phyloP scores from a whole-genome alignment of 805 yeast genomes.

The Lachancea cidri region DNA sequence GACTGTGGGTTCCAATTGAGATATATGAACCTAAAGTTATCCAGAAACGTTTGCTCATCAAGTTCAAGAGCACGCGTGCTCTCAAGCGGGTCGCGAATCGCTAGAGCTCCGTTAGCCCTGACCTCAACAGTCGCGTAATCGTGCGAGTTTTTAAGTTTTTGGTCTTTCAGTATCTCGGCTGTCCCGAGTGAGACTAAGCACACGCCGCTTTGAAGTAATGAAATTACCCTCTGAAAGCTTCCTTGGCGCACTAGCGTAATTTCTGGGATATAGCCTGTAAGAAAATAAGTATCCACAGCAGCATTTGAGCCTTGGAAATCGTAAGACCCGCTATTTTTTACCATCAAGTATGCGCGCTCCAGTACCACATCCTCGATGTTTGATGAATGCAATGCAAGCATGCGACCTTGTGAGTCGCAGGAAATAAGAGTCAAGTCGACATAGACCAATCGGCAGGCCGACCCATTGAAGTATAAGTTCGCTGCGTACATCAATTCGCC shows the following conservation, averaged over 20 bases:
- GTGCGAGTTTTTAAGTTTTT: slow-evolving; percentile 48
- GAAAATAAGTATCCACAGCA: slow-evolving; percentile 57
- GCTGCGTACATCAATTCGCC: slow-evolving; percentile 13
- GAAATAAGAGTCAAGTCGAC: slow-evolving; percentile 21
- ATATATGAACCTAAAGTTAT: slow-evolving; percentile 44
- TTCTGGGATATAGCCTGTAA: slow-evolving; percentile 76
- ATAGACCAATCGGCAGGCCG: slow-evolving; percentile 24
- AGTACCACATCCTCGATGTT: slow-evolving; percentile 34
- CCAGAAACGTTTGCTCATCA: background rate
- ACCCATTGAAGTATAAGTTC: slow-evolving; percentile 24
- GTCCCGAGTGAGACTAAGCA: slow-evolving; percentile 67
- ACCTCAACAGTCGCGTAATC: slow-evolving; percentile 62
- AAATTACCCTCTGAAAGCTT: slow-evolving; percentile 22
- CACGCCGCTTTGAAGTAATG: slow-evolving; percentile 15
- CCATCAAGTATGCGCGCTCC: slow-evolving; percentile 69
- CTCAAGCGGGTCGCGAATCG: slow-evolving; percentile 41
- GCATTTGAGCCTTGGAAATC: slow-evolving; percentile 71
- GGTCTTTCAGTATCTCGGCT: slow-evolving; percentile 35
- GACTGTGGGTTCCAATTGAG: slow-evolving; percentile 56
- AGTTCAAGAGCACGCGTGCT: background rate
- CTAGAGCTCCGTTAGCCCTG: slow-evolving; percentile 11
- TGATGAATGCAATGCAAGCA: slow-evolving; percentile 16
- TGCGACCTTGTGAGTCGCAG: slow-evolving; percentile 12
- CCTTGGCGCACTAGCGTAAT: slow-evolving; percentile 34
- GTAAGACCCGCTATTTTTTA: slow-evolving; percentile 51